phyloP scores from a whole-genome alignment of 441 rosid species.

The Populus hybrid region DNA sequence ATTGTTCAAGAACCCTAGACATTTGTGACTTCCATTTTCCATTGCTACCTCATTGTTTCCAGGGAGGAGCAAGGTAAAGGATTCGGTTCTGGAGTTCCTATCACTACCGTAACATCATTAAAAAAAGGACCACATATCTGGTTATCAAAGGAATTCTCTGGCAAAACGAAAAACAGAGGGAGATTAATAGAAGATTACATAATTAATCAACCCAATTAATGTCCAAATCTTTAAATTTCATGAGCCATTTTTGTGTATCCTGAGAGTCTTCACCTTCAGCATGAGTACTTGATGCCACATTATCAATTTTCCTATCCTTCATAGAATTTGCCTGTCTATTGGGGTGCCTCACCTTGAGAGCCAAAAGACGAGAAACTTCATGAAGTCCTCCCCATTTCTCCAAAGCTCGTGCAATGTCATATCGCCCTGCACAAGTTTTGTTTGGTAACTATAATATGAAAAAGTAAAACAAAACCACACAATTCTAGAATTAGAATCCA shows the following conservation, averaged over 20 bases:
- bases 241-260: constrained; percentile 75
- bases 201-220: constrained; percentile 71
- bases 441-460: neutral
- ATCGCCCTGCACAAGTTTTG: constrained; percentile 56
- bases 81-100: neutral
- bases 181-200: neutral
- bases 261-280: constrained; percentile 47
- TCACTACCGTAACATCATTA: neutral
- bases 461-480: neutral
- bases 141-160: neutral
- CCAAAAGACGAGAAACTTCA: constrained; percentile 78
- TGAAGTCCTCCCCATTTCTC: constrained; percentile 98
- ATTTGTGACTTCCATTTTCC: neutral
- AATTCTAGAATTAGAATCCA: neutral
- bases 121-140: neutral
- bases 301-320: constrained; percentile 48
- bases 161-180: neutral
- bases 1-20: neutral
- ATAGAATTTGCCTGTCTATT: constrained; percentile 42
- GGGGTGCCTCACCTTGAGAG: constrained; percentile 76
- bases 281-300: constrained; percentile 16
- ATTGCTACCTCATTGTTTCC: neutral
- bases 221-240: constrained; percentile 61
- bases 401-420: constrained; percentile 88
- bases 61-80: neutral